Conservation (phyloP, 805 yeast species). For the Candida lessepsii region DNA sequence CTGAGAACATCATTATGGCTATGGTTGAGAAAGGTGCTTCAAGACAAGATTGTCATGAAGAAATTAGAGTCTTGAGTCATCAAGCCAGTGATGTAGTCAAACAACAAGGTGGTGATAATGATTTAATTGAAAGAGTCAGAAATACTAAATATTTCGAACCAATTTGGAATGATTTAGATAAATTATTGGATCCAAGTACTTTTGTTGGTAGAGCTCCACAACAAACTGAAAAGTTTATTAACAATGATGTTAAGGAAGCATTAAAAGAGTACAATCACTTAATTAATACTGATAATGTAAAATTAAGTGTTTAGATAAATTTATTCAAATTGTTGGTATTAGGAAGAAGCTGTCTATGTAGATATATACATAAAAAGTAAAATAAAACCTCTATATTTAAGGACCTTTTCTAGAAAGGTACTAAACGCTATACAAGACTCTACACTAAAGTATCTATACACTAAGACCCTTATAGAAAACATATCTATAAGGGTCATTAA, state of each 20-base stretch:
- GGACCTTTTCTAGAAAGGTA: too few relatives aligned
- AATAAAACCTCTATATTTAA: too few relatives aligned
- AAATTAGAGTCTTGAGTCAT: conserved; percentile 93
- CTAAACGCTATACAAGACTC: too few relatives aligned
- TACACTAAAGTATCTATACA: too few relatives aligned
- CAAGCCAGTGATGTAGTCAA: conserved; percentile 97
- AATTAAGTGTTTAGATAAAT: conserved; percentile 66
- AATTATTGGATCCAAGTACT: conserved; percentile 84
- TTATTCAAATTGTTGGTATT: not conserved
- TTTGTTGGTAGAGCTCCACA: conserved; percentile 98
- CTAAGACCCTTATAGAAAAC: too few relatives aligned
- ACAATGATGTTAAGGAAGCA: conserved; percentile 80
- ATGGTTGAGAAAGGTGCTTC: conserved; percentile 98
- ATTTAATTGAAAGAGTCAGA: conserved; percentile 84
- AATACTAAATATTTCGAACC: conserved; percentile 82
- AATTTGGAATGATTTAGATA: conserved; percentile 78
- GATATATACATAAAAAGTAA: too few relatives aligned
- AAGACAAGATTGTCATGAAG: conserved; percentile 98
- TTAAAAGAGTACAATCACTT: conserved; percentile 60
- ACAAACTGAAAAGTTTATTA: conserved; percentile 92
- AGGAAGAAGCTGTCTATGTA: too few relatives aligned
- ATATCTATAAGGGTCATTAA: too few relatives aligned
- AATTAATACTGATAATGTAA: conserved; percentile 66
- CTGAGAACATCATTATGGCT: conserved; percentile 98
- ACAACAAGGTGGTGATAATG: conserved; percentile 98